Conservation (phyloP, 1,284 basidiomycete species). For the Melanopsichium pennsylvanicum region DNA sequence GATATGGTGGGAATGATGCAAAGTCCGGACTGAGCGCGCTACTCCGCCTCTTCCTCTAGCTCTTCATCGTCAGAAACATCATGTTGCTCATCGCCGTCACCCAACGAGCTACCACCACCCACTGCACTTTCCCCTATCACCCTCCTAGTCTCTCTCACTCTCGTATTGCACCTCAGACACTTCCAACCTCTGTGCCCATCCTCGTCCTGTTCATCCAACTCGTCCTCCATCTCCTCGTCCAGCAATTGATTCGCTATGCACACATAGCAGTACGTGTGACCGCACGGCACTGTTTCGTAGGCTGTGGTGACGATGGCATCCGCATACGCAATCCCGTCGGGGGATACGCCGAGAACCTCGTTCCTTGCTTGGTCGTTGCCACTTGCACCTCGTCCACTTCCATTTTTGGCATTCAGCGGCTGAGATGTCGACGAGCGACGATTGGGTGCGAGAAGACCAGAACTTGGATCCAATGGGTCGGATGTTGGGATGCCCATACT, state of each 20-base stretch:
- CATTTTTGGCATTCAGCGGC: conserved; percentile 32
- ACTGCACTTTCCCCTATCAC: background rate
- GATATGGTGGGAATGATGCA: no score
- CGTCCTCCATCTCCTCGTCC: conserved; percentile 59
- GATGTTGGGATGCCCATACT: conserved; percentile 54
- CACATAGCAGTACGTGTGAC: conserved; percentile 61
- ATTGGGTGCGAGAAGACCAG: conserved; percentile 34
- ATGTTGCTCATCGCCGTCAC: background rate
- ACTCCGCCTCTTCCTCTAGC: background rate
- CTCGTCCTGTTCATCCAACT: conserved; percentile 47
- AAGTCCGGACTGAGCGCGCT: no score
- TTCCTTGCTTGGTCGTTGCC: conserved; percentile 4
- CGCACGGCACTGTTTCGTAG: conserved; percentile 61
- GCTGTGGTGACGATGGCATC: conserved; percentile 54
- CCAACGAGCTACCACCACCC: no score
- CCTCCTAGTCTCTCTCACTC: conserved; percentile 35
- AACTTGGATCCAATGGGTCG: conserved; percentile 57
- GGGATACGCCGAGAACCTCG: conserved; percentile 34
- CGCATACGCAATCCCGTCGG: conserved; percentile 56
- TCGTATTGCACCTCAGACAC: conserved; percentile 58
- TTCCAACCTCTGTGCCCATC: conserved; percentile 50
- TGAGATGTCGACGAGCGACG: conserved; percentile 19
- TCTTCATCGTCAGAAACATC: conserved; percentile 5
- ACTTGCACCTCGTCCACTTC: no score
- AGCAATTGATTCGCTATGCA: conserved; percentile 60